Percentiles rank a stretch among this genome's conserved stretches.
phyloP scores from a whole-genome alignment of 2,329 filamentous ascomycete genomes.

The Dendryphion nanum region DNA sequence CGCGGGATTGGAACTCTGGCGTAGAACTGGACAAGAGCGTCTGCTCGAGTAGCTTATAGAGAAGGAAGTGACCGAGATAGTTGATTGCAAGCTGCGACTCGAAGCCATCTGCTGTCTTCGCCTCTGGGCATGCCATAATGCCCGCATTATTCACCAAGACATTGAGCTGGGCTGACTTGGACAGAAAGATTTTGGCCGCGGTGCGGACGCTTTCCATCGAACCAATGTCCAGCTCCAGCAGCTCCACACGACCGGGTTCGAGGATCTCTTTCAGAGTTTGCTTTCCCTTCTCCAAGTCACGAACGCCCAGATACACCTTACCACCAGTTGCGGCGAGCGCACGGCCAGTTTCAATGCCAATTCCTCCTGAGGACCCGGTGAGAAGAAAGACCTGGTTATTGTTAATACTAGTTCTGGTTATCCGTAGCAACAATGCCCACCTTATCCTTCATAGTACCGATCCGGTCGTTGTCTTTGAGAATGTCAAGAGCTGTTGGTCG shows the following conservation, averaged over 20 bases:
- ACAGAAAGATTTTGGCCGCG: no score
- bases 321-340: not conserved
- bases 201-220: not conserved
- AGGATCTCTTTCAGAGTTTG: slow-evolving; percentile 7
- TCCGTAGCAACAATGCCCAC: no score
- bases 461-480: slow-evolving; percentile 33
- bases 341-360: slow-evolving; percentile 12
- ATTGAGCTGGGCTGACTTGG: not conserved
- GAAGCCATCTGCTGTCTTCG: not conserved
- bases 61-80: not conserved
- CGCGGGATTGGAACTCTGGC: slow-evolving; percentile 44
- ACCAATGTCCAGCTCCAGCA: slow-evolving; percentile 23
- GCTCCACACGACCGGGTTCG: slow-evolving; percentile 27
- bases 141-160: not conserved
- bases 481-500: slow-evolving; percentile 41
- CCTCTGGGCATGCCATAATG: not conserved
- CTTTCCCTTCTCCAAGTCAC: not conserved
- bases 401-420: no score
- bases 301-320: slow-evolving; percentile 1
- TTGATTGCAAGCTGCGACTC: not conserved
- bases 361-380: slow-evolving; percentile 15
- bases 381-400: slow-evolving; percentile 15
- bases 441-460: slow-evolving; percentile 24
- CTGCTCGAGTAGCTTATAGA: slow-evolving; percentile 6
- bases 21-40: slow-evolving; percentile 41